These are phyloP conservation scores for Primulina tabacum DNA, from an alignment of 257 asterid genomes.

Conservation along the genomic window DNA sequence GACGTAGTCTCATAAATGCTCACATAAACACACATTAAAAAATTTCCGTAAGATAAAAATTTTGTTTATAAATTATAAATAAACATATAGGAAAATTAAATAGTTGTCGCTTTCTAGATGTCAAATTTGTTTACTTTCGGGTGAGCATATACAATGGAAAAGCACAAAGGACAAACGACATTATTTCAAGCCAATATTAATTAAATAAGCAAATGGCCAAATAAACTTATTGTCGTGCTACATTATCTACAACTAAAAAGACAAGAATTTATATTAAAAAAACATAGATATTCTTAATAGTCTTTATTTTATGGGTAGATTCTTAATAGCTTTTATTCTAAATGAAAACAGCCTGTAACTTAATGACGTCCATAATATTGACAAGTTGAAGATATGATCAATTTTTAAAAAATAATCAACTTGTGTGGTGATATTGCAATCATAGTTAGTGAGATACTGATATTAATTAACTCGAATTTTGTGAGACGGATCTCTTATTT, in stretches of 20 bases:
- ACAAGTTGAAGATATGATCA: constrained; percentile 29
- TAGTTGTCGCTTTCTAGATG: constrained; percentile 15
- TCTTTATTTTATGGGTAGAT: constrained; percentile 23
- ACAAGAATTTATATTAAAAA: constrained; percentile 15
- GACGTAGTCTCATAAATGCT: too few relatives aligned
- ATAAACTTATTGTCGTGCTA: constrained; percentile 28
- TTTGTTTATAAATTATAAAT: too few relatives aligned
- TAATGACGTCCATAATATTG: constrained; percentile 35
- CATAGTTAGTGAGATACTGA: constrained; percentile 23
- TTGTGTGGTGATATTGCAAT: constrained; percentile 17
- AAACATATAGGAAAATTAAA: neutral
- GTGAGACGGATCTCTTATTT: too few relatives aligned
- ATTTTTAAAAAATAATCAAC: constrained; percentile 22
- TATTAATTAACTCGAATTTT: neutral
- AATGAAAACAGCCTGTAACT: constrained; percentile 39
- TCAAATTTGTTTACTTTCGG: constrained; percentile 27
- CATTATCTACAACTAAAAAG: constrained; percentile 18
- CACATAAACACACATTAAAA: too few relatives aligned
- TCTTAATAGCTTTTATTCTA: constrained; percentile 30
- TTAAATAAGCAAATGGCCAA: constrained; percentile 26
- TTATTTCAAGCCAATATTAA: constrained; percentile 19
- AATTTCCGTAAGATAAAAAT: too few relatives aligned
- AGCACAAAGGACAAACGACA: constrained; percentile 27
- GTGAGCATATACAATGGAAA: constrained; percentile 19
- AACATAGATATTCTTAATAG: constrained; percentile 29